Evolutionary conservation across 1,139 yeast species (phyloP).

Genomic region (Taphrina wiesneri): DNA sequence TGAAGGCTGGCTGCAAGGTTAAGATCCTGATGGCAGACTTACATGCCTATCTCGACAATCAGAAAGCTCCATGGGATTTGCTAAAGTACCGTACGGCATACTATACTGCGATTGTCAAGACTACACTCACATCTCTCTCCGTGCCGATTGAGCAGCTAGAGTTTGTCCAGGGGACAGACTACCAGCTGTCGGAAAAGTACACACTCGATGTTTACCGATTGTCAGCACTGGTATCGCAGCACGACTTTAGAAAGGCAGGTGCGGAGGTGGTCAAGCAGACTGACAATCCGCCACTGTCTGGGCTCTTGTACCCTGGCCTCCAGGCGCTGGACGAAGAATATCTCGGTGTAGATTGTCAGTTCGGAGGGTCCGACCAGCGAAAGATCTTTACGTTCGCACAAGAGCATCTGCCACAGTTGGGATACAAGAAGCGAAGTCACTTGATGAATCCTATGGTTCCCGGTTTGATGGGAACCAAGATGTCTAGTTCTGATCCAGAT

Average conservation of each 20-base stretch:
- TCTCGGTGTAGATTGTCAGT: conserved; percentile 86
- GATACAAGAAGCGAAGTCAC: conserved; percentile 97
- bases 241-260: conserved; percentile 98
- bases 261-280: conserved; percentile 99
- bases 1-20: conserved; percentile 77
- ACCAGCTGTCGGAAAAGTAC: conserved; percentile 75
- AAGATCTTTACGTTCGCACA: conserved; percentile 97
- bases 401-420: conserved; percentile 80
- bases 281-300: conserved; percentile 86
- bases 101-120: conserved; percentile 78
- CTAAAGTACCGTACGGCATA: conserved; percentile 85
- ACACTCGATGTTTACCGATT: conserved; percentile 85
- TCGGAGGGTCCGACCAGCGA: conserved; percentile 99
- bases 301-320: conserved; percentile 96
- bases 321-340: conserved; percentile 96
- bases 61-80: conserved; percentile 96
- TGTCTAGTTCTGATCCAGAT: conserved; percentile 99
- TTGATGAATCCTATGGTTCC: conserved; percentile 99
- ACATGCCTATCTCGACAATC: conserved; percentile 95
- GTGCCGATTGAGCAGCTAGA: conserved; percentile 87
- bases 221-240: conserved; percentile 80
- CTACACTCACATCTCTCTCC: conserved; percentile 78
- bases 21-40: conserved; percentile 91
- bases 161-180: conserved; percentile 84
- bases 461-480: conserved; percentile 91